Conservation (phyloP, 306 rosid genomes). For the Cotoneaster glaucophyllus region DNA sequence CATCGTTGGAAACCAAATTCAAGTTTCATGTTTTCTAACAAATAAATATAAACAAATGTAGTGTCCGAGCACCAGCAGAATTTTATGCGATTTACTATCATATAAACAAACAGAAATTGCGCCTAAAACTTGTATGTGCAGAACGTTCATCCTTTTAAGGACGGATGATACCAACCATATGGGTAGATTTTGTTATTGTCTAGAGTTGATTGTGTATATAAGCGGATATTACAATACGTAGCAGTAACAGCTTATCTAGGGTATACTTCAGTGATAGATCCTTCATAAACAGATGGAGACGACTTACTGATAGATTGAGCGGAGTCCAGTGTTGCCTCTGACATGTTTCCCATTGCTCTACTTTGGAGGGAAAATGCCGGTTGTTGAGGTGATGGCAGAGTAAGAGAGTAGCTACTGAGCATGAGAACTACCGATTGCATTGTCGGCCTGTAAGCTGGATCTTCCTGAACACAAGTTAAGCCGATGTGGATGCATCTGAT, state of each 20-base stretch:
- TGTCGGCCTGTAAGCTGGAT: slow-evolving; percentile 38
- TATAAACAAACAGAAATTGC: no score
- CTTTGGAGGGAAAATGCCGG: slow-evolving; percentile 27
- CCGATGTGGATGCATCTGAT: slow-evolving; percentile 48
- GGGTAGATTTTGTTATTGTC: no score
- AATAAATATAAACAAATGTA: no score
- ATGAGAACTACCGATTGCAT: slow-evolving; percentile 39
- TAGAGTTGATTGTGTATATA: not conserved
- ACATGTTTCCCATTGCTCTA: not conserved
- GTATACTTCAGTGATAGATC: slow-evolving; percentile 4
- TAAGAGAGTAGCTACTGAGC: slow-evolving; percentile 34
- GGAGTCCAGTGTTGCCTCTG: not conserved
- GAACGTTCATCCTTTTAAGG: no score
- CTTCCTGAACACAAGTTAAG: slow-evolving; percentile 45
- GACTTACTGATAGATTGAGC: not conserved
- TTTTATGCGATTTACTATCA: no score
- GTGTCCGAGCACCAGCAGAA: no score
- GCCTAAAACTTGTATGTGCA: no score
- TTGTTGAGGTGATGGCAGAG: slow-evolving; percentile 18
- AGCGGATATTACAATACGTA: not conserved
- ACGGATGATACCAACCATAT: no score
- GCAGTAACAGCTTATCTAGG: not conserved
- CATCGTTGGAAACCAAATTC: not conserved
- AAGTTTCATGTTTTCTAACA: not conserved
- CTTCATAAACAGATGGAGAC: not conserved